phyloP scores from a whole-genome alignment of 371 early-diverging fungal genomes.

The Syncephalastrum monosporum region DNA sequence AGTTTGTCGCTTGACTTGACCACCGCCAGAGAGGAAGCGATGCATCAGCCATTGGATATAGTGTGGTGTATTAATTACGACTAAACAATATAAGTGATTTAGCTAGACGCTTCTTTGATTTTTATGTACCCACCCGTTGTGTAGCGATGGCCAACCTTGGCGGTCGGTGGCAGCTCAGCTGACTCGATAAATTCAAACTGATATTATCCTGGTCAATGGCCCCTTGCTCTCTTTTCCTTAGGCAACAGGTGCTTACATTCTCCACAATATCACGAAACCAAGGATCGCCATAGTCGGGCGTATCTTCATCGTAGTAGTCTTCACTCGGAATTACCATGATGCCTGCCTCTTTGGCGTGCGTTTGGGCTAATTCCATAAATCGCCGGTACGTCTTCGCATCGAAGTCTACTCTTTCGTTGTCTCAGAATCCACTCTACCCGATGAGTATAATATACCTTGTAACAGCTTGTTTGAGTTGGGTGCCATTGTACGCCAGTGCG shows the following conservation, averaged over 20 bases:
- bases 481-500: constrained; percentile 75
- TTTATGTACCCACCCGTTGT: constrained; percentile 53
- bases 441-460: constrained; percentile 32
- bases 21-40: constrained; percentile 56
- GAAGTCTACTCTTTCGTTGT: constrained; percentile 25
- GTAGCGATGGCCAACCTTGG: constrained; percentile 52
- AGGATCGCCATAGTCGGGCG: constrained; percentile 39
- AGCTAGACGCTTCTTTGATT: neutral
- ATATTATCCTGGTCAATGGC: neutral
- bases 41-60: constrained; percentile 65
- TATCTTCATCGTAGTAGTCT: constrained; percentile 49
- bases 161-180: constrained; percentile 41
- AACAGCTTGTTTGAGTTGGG: constrained; percentile 33
- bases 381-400: constrained; percentile 45
- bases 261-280: constrained; percentile 53
- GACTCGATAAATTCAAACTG: constrained; percentile 40
- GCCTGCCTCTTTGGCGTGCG: constrained; percentile 33
- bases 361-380: constrained; percentile 44
- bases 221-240: neutral
- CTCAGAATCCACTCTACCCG: neutral
- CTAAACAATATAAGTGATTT: constrained; percentile 14
- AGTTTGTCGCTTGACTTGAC: constrained; percentile 35
- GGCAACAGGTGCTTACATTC: constrained; percentile 37
- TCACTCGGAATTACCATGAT: constrained; percentile 39
- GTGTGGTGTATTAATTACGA: constrained; percentile 55